These are phyloP conservation scores for Kwoniella pini DNA, from an alignment of 768 basidiomycete genomes.

Conservation along the genomic window DNA sequence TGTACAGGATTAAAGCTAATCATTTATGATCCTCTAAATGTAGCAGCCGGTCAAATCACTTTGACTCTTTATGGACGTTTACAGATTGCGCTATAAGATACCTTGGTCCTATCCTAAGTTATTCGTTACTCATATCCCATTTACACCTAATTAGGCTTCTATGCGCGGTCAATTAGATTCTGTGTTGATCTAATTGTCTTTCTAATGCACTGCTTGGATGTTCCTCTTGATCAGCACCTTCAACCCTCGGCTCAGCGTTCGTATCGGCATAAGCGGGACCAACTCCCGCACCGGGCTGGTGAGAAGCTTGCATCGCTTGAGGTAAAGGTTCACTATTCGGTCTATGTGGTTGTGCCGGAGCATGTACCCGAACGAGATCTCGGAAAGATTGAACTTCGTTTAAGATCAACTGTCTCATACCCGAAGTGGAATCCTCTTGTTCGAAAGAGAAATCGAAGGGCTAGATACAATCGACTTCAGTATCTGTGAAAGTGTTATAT, in stretches of 20 bases:
- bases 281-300: conserved; percentile 49
- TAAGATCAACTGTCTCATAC: conserved; percentile 94
- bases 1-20: no score
- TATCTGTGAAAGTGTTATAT: not conserved
- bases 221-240: conserved; percentile 44
- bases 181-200: conserved; percentile 38
- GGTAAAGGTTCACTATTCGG: not conserved
- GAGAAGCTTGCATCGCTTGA: conserved; percentile 33
- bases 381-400: conserved; percentile 85
- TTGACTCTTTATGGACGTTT: no score
- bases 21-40: no score
- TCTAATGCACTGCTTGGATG: conserved; percentile 51
- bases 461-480: conserved; percentile 44
- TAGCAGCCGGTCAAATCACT: no score
- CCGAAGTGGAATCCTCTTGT: conserved; percentile 92
- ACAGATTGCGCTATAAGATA: no score
- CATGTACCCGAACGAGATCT: conserved; percentile 81
- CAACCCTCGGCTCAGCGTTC: conserved; percentile 23
- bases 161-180: not conserved
- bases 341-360: conserved; percentile 60
- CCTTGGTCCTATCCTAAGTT: no score
- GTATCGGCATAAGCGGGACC: conserved; percentile 39
- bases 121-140: no score
- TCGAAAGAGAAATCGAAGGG: conserved; percentile 96
- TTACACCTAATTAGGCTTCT: no score